These are phyloP conservation scores for Gilbertella persicaria DNA, from an alignment of 371 early-diverging fungal species.

Conservation along the genomic window DNA sequence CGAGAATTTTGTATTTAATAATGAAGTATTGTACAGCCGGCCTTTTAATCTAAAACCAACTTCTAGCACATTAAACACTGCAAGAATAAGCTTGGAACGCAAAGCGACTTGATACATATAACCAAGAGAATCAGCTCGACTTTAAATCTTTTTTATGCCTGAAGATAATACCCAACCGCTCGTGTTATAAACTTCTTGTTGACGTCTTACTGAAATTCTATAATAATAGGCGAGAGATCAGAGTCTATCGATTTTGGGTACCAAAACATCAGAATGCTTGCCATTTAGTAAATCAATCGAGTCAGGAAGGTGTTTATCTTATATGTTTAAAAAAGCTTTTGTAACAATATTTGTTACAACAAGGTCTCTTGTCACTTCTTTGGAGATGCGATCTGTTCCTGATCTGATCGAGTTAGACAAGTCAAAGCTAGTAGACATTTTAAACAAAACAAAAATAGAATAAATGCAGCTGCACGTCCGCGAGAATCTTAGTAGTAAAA, in stretches of 20 bases:
- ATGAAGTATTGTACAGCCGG: too few relatives aligned
- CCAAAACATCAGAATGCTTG: constrained; percentile 4
- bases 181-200: constrained; percentile 6
- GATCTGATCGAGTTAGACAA: too few relatives aligned
- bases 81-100: too few relatives aligned
- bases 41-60: too few relatives aligned
- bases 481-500: too few relatives aligned
- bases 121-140: constrained; percentile 5
- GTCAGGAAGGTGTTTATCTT: constrained; percentile 10
- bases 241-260: constrained; percentile 5
- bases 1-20: too few relatives aligned
- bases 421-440: constrained; percentile 11
- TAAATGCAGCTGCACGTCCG: too few relatives aligned
- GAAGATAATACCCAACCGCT: constrained; percentile 10
- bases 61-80: too few relatives aligned
- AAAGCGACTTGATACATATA: constrained; percentile 14
- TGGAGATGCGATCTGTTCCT: constrained; percentile 10
- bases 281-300: constrained; percentile 5
- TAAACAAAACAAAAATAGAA: constrained; percentile 7
- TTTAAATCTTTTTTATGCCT: constrained; percentile 7
- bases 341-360: constrained; percentile 12
- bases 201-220: constrained; percentile 8
- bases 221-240: constrained; percentile 3
- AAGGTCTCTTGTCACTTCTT: constrained; percentile 7
- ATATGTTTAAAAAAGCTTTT: constrained; percentile 3